Evolutionary conservation across 2,329 filamentous ascomycete species (phyloP).

Genomic region (Pseudophaeomoniella oleicola): DNA sequence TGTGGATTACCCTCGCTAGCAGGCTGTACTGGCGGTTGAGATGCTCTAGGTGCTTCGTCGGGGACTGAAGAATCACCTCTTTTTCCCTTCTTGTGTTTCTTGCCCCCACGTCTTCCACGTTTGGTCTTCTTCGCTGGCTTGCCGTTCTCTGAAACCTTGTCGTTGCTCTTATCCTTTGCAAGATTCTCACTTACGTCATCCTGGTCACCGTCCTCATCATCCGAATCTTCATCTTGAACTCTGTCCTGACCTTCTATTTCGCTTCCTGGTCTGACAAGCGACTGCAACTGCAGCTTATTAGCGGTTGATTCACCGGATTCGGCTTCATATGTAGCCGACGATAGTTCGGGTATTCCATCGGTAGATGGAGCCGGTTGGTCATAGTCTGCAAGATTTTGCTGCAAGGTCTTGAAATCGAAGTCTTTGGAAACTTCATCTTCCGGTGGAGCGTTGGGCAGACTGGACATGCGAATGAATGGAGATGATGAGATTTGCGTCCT

Average conservation of each 20-base stretch:
- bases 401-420: background rate
- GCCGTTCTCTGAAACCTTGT: slow-evolving; percentile 7
- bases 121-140: slow-evolving; percentile 12
- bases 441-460: background rate
- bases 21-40: too few relatives aligned
- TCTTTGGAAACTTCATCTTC: background rate
- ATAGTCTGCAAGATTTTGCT: background rate
- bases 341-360: background rate
- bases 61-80: slow-evolving; percentile 16
- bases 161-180: slow-evolving; percentile 5
- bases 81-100: slow-evolving; percentile 14
- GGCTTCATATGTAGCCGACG: background rate
- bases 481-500: background rate
- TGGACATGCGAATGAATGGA: background rate
- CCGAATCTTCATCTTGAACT: slow-evolving; percentile 4
- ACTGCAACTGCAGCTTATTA: too few relatives aligned
- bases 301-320: background rate
- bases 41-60: slow-evolving; percentile 6
- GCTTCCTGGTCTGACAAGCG: too few relatives aligned
- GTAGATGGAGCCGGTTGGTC: background rate
- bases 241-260: slow-evolving; percentile 2
- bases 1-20: slow-evolving; percentile 14
- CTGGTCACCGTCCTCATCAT: slow-evolving; percentile 2
- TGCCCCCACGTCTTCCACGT: slow-evolving; percentile 15
- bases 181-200: slow-evolving; percentile 5